Evolutionary conservation across 257 asterid genomes (phyloP), one percentile per base, ranked within the genome.

Genomic region (Coffea eugenioides): DNA sequence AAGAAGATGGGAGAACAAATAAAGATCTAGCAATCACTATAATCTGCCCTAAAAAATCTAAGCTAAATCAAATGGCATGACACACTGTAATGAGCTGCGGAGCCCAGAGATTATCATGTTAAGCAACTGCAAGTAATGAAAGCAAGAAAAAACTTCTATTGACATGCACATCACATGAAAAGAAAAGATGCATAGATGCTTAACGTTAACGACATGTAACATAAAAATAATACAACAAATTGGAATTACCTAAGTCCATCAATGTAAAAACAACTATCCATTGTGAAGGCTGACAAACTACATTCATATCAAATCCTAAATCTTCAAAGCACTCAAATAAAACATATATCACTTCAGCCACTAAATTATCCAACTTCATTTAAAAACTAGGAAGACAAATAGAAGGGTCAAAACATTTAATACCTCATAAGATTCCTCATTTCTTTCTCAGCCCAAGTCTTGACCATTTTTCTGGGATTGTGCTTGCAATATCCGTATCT

Each of bases 361-460:
- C 62, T 48, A 68, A 65, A 66, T 65, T 13, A 71, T 71, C 54
- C 36, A 1, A 43, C 14, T 2, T 78, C 6, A 70, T 41, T 21
- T 21, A n/a, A 72, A 62, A 56, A 20, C 57, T 57, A 0, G 52
- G 67, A 36, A 73, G 77, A 64, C 31, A 45, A 16, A 70, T 64
- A 73, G 15, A 39, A 59, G 21, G 75, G 52, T 71, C 27, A 64
- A 73, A 73, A 73, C 39, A 25, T 43, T 36, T 46, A 76, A 56
- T 81, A 95, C 98, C 98, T 93, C 97, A 93, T 89, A 51, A 93
- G 97, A 91, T 95, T 95, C 85, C 98, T 91, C 99, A 93, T 91
- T 89, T 95, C 99, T 82, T 95, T 95, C 89, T 95, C 98, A 78
- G 99, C 97, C 99, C 98, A 95, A 45, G 98, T 92, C 82, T 95